A percentile compares a stretch with the other conserved stretches of the same genome.
Conservation (phyloP, 305 asterid genomes). For the Solanum chacoense region DNA sequence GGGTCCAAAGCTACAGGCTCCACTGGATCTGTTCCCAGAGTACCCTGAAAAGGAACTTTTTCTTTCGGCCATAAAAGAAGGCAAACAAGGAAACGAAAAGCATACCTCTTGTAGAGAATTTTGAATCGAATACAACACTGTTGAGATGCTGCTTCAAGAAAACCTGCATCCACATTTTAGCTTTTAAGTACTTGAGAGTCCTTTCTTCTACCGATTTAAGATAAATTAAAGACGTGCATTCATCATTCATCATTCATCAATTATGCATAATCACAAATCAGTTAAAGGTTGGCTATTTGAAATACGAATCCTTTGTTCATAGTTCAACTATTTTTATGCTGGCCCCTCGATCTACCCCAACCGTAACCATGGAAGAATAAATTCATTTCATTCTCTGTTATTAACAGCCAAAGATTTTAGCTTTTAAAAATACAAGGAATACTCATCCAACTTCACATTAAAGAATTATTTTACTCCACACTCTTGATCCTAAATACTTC, state of each 20-base stretch:
- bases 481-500: not conserved
- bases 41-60: not conserved
- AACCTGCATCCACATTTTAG: conserved; percentile 42
- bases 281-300: not conserved
- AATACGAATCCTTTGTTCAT: not conserved
- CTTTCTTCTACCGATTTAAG: not conserved
- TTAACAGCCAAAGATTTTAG: not conserved
- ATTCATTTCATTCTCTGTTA: not conserved
- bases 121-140: conserved; percentile 62
- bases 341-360: not conserved
- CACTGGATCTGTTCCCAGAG: not conserved
- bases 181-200: not conserved
- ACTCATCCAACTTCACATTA: not conserved
- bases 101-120: conserved; percentile 16
- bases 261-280: not conserved
- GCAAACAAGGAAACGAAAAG: not conserved
- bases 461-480: not conserved
- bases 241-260: not conserved
- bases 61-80: not conserved
- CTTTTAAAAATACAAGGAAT: not conserved
- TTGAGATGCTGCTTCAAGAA: conserved; percentile 81
- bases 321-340: not conserved
- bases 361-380: not conserved
- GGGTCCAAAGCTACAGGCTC: not conserved
- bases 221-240: not conserved